Evolutionary conservation across 768 basidiomycete species (phyloP), one percentile per base, ranked within the genome.

Genomic region (Pisolithus orientalis): DNA sequence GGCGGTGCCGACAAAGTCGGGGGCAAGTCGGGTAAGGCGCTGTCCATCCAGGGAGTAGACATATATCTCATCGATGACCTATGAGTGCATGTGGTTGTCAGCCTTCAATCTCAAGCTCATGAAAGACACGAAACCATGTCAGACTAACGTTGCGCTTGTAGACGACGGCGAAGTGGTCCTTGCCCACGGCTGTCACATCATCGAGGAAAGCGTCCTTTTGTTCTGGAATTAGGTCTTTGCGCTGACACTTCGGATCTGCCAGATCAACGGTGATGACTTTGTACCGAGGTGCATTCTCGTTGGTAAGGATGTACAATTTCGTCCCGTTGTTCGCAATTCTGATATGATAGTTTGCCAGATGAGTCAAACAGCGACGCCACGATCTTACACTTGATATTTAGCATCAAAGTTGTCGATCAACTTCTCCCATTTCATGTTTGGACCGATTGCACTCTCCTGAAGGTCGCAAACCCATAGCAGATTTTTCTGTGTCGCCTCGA

Each of bases 21-120:
- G 67, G 5, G 78, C 84, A 24, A 92, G 65, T 14, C 82, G 84
- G 17, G 67, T 64, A 47, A 86, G 55, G 46, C 70, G 74, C 56
- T 71, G 58, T 27, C 90, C 89, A 5, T 67, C 64, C 44, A 76
- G 70, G 34, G 78, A 70, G 67, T 87, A 83, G 40, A 93, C 64
- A 65, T 89, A 87, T 31, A 92, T 74, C 66, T 90, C 85, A 60
- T 91, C 87, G 53, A 83, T 85, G 61, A 91, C 86, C 86, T 85
- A 52, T 28, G 47, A 24, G 7, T 17, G 34, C 10, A n/a, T 47
- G 51, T 16, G 9, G 25, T 29, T 16, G 28, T 45, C 11, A 45
- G 27, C 28, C n/a, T 28, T 28, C 25, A 10, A 25, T 45, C 28
- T 7, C 13, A 14, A n/a, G n/a, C 5, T 43, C 28, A 17, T 17